Evolutionary conservation across 306 rosid genomes (phyloP).

Genomic region (Arachis hypogaea): DNA sequence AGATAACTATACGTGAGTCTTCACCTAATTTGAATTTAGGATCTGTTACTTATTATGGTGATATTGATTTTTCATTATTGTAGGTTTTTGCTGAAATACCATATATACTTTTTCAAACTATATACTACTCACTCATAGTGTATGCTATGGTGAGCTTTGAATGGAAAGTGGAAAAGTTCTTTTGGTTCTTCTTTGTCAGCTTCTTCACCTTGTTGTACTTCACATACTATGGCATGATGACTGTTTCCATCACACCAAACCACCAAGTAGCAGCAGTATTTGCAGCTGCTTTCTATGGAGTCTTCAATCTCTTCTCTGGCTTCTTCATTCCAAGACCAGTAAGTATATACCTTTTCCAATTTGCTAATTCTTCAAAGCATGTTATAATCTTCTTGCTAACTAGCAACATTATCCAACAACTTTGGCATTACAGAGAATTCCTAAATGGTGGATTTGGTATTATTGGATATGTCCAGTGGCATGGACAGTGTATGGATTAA

Average conservation of each 20-base stretch:
- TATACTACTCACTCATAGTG: conserved; percentile 66
- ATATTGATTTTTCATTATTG: conserved; percentile 18
- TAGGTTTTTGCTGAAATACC: conserved; percentile 88
- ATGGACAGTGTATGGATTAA: conserved; percentile 95
- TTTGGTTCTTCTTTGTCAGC: conserved; percentile 83
- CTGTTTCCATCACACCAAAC: conserved; percentile 91
- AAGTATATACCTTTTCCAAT: conserved; percentile 36
- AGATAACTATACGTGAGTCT: no score
- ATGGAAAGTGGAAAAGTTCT: conserved; percentile 74
- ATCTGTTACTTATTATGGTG: neutral
- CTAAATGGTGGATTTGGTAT: conserved; percentile 98
- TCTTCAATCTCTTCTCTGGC: conserved; percentile 95
- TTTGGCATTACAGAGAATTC: conserved; percentile 77
- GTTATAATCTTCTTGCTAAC: neutral
- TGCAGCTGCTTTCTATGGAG: conserved; percentile 80
- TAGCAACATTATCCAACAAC: neutral
- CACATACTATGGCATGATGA: conserved; percentile 99
- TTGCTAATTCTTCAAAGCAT: neutral
- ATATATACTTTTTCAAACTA: conserved; percentile 62
- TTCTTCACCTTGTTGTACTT: conserved; percentile 91
- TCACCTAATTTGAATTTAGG: no score
- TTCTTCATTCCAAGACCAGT: conserved; percentile 91
- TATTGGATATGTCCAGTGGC: conserved; percentile 92
- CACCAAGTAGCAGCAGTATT: conserved; percentile 88
- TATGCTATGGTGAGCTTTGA: conserved; percentile 82